phyloP scores from a whole-genome alignment of 805 yeast species.

The Lachancea sp. region DNA sequence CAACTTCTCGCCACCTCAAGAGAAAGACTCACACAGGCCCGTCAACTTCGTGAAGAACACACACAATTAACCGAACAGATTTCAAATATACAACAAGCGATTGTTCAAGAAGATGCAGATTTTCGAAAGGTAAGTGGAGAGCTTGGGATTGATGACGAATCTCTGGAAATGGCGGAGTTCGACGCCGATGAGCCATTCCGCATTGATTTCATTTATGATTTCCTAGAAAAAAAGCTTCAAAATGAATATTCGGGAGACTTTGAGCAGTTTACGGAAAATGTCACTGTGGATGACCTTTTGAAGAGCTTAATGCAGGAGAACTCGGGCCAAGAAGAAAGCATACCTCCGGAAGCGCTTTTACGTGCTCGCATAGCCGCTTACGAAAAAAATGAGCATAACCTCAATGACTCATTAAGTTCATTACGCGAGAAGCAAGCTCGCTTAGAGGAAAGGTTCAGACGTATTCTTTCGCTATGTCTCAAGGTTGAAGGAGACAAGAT shows the following conservation, averaged over 20 bases:
- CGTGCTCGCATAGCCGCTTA: conserved; percentile 81
- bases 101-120: conserved; percentile 52
- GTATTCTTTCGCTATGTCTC: conserved; percentile 84
- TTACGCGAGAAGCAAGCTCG: conserved; percentile 50
- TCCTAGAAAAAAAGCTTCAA: conserved; percentile 39
- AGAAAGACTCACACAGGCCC: conserved; percentile 23
- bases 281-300: conserved; percentile 18
- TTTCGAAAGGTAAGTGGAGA: conserved; percentile 42
- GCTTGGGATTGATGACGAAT: conserved; percentile 30
- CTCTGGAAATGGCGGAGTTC: conserved; percentile 46
- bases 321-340: conserved; percentile 16
- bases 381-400: conserved; percentile 53
- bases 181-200: conserved; percentile 93
- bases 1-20: conserved; percentile 22
- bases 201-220: conserved; percentile 52
- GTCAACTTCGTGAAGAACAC: conserved; percentile 51
- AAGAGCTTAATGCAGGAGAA: conserved; percentile 18
- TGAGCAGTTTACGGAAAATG: conserved; percentile 23
- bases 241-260: conserved; percentile 27
- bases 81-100: conserved; percentile 54
- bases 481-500: conserved; percentile 79
- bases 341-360: conserved; percentile 41
- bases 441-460: conserved; percentile 71
- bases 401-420: conserved; percentile 46
- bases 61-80: conserved; percentile 47